Percentiles rank a stretch among this genome's conserved stretches.
Evolutionary conservation across 192 early-diverging fungal genomes (phyloP).

Genomic region (Allomyces javanicus): DNA sequence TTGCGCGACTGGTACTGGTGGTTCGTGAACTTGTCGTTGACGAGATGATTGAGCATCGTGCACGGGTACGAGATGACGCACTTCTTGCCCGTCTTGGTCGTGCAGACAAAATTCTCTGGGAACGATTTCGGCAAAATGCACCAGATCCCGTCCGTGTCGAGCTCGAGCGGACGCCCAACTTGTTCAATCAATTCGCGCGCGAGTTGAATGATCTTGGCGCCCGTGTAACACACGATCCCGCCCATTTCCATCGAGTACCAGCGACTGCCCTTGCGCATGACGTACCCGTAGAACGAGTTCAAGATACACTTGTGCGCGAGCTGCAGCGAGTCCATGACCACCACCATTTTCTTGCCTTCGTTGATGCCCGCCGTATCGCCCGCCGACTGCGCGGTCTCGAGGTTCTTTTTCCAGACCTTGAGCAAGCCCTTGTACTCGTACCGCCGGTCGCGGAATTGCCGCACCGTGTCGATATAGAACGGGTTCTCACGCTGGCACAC

Average conservation of each 20-base stretch:
- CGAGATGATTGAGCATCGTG: conserved; percentile 93
- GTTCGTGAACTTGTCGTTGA: conserved; percentile 90
- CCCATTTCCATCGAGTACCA: conserved; percentile 99
- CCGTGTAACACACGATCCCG: conserved; percentile 91
- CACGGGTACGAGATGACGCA: conserved; percentile 89
- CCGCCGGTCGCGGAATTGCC: conserved; percentile 86
- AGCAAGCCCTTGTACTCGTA: conserved; percentile 92
- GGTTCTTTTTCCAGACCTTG: conserved; percentile 76
- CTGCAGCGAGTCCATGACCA: conserved; percentile 93
- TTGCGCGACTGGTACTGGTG: conserved; percentile 71
- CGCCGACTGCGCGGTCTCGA: conserved; percentile 41
- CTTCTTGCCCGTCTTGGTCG: conserved; percentile 49
- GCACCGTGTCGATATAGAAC: conserved; percentile 94
- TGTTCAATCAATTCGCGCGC: conserved; percentile 80
- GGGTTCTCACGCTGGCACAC: conserved; percentile 96
- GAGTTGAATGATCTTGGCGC: conserved; percentile 91
- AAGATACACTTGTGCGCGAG: conserved; percentile 91
- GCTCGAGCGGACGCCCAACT: conserved; percentile 79
- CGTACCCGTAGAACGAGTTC: conserved; percentile 96
- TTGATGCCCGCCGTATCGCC: conserved; percentile 51
- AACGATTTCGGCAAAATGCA: conserved; percentile 82
- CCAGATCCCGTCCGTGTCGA: conserved; percentile 99
- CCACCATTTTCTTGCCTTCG: conserved; percentile 76
- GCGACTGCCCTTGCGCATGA: conserved; percentile 93
- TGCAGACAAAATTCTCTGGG: conserved; percentile 82